These are phyloP conservation scores for Lycium ferocissimum DNA, from an alignment of 257 asterid genomes.

Conservation along the genomic window DNA sequence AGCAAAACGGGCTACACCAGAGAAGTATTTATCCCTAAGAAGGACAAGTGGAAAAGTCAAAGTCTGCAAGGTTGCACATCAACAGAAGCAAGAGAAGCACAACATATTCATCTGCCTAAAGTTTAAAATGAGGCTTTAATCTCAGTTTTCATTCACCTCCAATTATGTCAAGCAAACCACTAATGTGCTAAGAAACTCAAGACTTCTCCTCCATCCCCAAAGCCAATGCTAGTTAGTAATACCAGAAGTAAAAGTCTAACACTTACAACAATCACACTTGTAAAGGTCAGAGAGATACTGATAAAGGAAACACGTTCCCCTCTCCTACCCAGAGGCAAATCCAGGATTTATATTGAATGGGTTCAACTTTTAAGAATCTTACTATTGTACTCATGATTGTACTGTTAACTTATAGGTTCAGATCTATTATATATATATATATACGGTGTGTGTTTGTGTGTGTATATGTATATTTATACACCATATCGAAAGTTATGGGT, in stretches of 20 bases:
- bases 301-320: neutral
- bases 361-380: too few relatives aligned
- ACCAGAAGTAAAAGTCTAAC: neutral
- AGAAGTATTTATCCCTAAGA: slow-evolving; percentile 8
- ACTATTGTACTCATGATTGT: too few relatives aligned
- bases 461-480: too few relatives aligned
- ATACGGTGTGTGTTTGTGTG: too few relatives aligned
- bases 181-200: neutral
- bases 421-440: too few relatives aligned
- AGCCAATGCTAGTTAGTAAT: neutral
- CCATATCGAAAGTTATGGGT: too few relatives aligned
- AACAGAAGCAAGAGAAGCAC: neutral
- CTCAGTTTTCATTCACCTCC: neutral
- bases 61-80: slow-evolving; percentile 1
- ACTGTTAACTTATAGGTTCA: too few relatives aligned
- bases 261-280: neutral
- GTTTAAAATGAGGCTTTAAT: slow-evolving; percentile 4
- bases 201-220: neutral
- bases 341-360: too few relatives aligned
- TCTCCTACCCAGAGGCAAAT: neutral
- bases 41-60: neutral
- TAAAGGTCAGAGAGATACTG: neutral
- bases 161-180: neutral
- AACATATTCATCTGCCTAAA: neutral
- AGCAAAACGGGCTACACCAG: neutral